Evolutionary conservation across 495 filamentous ascomycete genomes (phyloP).

Genomic region (Trichoderma virens): DNA sequence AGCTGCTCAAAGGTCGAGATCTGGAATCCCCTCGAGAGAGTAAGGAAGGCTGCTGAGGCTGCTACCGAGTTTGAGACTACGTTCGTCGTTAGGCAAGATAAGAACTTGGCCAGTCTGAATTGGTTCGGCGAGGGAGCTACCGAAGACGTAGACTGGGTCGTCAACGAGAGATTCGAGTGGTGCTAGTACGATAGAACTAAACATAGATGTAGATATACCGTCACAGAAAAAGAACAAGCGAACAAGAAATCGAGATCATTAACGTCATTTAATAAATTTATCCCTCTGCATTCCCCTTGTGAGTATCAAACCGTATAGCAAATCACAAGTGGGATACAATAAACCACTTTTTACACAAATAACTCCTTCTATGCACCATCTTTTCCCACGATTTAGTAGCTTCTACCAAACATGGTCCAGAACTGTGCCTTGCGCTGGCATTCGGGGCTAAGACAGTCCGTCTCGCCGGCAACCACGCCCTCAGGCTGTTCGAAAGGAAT

Average conservation of each 20-base stretch:
- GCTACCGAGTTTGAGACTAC: constrained; percentile 24
- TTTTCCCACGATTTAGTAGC: constrained; percentile 32
- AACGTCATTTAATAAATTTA: background rate
- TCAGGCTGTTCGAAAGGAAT: constrained; percentile 95
- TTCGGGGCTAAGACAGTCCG: constrained; percentile 83
- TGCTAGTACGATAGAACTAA: constrained; percentile 45
- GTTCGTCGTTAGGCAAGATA: constrained; percentile 35
- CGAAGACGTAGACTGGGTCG: constrained; percentile 68
- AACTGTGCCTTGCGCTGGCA: constrained; percentile 65
- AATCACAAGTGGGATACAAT: background rate
- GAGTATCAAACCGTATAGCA: background rate
- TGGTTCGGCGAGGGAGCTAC: constrained; percentile 41
- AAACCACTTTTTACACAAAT: background rate
- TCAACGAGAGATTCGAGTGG: constrained; percentile 93
- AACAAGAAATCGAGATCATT: background rate
- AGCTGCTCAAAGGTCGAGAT: constrained; percentile 35
- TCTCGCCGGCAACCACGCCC: constrained; percentile 67
- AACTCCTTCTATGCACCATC: constrained; percentile 6
- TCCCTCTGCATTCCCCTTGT: background rate
- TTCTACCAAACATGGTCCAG: constrained; percentile 82
- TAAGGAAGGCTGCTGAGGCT: constrained; percentile 30
- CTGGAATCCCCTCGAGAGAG: constrained; percentile 41
- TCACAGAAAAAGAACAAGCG: background rate
- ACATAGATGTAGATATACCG: background rate
- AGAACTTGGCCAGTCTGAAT: constrained; percentile 47